A percentile compares a stretch with the other conserved stretches of the same genome.
Evolutionary conservation across 176 grass and related monocot species (phyloP).

Genomic region (Cenchrus fungigraminus): DNA sequence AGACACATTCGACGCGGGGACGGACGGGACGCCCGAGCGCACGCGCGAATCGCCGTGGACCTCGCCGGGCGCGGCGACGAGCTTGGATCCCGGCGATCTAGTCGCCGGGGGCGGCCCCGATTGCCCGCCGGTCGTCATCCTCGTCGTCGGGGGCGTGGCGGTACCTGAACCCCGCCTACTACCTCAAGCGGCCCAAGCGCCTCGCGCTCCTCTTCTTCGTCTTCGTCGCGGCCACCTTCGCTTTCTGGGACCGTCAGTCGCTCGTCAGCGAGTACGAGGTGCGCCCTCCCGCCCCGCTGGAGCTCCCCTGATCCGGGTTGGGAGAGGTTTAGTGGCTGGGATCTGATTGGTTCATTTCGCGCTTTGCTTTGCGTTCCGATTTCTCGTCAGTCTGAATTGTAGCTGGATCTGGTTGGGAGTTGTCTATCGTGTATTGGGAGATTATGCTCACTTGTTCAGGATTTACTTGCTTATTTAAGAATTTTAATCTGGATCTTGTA

Average conservation of each 20-base stretch:
- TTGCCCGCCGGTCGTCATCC: constrained; percentile 62
- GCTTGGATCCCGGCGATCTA: constrained; percentile 50
- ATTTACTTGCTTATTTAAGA: constrained; percentile 1
- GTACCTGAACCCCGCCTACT: constrained; percentile 91
- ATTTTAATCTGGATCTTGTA: constrained; percentile 28
- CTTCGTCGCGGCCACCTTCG: constrained; percentile 85
- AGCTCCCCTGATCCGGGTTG: constrained; percentile 33
- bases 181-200: constrained; percentile 95
- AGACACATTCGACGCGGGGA: constrained; percentile 31
- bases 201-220: constrained; percentile 87
- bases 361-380: constrained; percentile 14
- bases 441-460: neutral
- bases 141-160: constrained; percentile 69
- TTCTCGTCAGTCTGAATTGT: constrained; percentile 7
- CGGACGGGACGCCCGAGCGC: neutral
- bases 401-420: constrained; percentile 42
- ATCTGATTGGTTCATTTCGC: constrained; percentile 43
- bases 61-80: constrained; percentile 43
- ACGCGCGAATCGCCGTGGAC: constrained; percentile 51
- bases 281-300: constrained; percentile 1
- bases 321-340: constrained; percentile 23
- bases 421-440: neutral
- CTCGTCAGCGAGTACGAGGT: constrained; percentile 91
- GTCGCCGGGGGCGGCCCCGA: constrained; percentile 27
- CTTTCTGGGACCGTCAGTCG: constrained; percentile 93